These are phyloP conservation scores for Suillus cothurnatus DNA, from an alignment of 768 basidiomycete species.

Conservation along the genomic window DNA sequence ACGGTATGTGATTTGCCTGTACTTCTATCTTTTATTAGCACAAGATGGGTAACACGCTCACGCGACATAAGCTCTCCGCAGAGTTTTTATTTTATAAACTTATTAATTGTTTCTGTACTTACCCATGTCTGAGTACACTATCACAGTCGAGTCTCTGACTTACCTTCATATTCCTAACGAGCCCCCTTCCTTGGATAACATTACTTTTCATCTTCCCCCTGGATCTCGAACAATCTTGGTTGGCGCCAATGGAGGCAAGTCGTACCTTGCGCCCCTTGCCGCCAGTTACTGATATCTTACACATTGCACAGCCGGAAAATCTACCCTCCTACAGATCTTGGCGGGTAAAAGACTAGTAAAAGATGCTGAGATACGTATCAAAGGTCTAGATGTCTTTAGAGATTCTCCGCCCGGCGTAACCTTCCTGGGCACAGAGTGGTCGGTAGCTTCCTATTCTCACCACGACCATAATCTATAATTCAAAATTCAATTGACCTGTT, in stretches of 20 bases:
- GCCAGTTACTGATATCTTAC: slow-evolving; percentile 6
- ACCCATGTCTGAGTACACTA: too few species aligned
- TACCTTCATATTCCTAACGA: slow-evolving; percentile 51
- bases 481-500: slow-evolving; percentile 2
- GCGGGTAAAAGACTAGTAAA: slow-evolving; percentile 87
- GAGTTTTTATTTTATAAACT: too few species aligned
- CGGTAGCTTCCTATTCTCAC: slow-evolving; percentile 23
- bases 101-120: too few species aligned
- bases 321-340: slow-evolving; percentile 91
- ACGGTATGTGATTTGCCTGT: too few species aligned
- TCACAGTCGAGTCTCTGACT: slow-evolving; percentile 52
- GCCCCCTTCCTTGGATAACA: slow-evolving; percentile 59
- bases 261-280: neutral
- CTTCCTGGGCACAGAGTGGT: slow-evolving; percentile 96
- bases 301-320: slow-evolving; percentile 78
- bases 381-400: slow-evolving; percentile 87
- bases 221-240: slow-evolving; percentile 87
- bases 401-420: slow-evolving; percentile 81
- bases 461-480: neutral
- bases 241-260: slow-evolving; percentile 91
- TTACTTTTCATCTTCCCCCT: slow-evolving; percentile 65
- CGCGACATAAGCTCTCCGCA: too few species aligned
- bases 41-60: too few species aligned
- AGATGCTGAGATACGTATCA: slow-evolving; percentile 64
- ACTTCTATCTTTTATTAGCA: too few species aligned